These are phyloP conservation scores for Acer yangbiense DNA, from an alignment of 345 rosid genomes.

Conservation along the genomic window DNA sequence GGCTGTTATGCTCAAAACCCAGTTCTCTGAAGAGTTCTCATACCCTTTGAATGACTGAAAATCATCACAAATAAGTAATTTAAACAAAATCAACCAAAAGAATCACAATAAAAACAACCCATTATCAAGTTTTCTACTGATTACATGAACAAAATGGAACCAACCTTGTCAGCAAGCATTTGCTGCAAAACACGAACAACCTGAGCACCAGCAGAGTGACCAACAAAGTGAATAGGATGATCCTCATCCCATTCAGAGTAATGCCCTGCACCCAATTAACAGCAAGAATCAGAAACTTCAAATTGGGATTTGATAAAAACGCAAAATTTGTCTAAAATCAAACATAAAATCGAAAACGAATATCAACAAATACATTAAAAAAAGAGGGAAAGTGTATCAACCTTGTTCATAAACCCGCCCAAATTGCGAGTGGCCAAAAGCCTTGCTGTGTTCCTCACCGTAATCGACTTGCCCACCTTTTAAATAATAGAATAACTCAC, in stretches of 20 bases:
- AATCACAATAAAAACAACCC: neutral
- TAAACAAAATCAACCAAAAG: neutral
- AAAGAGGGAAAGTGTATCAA: constrained; percentile 17
- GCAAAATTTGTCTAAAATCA: neutral
- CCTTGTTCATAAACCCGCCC: constrained; percentile 87
- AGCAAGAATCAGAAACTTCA: constrained; percentile 16
- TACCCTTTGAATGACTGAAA: constrained; percentile 73
- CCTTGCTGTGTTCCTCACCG: constrained; percentile 92
- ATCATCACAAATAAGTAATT: constrained; percentile 21
- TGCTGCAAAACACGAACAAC: constrained; percentile 98
- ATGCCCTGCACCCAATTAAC: constrained; percentile 53
- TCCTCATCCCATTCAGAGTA: constrained; percentile 94
- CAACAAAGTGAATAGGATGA: constrained; percentile 95
- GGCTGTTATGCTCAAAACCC: constrained; percentile 93
- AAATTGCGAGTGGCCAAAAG: constrained; percentile 87
- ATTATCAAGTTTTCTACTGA: neutral
- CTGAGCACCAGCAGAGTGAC: constrained; percentile 99
- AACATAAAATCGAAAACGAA: neutral
- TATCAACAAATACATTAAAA: neutral
- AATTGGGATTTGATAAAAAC: neutral
- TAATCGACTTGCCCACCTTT: constrained; percentile 95
- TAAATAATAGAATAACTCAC: constrained; percentile 90
- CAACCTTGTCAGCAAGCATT: constrained; percentile 95
- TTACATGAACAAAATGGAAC: constrained; percentile 17
- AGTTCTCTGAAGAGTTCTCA: constrained; percentile 80